phyloP scores from a whole-genome alignment of 306 rosid species.

The Lathyrus sativus region DNA sequence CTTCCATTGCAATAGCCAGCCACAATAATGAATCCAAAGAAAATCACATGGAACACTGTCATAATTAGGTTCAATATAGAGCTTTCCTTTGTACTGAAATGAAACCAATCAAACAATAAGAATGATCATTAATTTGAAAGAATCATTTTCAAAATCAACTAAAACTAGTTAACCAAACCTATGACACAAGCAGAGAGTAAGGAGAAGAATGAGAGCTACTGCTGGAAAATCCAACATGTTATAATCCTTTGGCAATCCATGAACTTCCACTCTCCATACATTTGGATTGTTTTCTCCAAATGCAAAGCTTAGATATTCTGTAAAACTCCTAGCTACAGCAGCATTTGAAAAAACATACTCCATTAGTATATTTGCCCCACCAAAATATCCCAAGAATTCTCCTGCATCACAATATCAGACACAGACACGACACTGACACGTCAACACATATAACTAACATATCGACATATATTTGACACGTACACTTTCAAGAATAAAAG shows the following conservation, averaged over 20 bases:
- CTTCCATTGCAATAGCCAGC: slow-evolving; percentile 77
- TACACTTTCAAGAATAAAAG: background rate
- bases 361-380: slow-evolving; percentile 90
- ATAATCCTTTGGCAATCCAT: slow-evolving; percentile 63
- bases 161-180: slow-evolving; percentile 52
- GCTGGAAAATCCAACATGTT: slow-evolving; percentile 89
- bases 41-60: slow-evolving; percentile 86
- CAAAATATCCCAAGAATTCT: slow-evolving; percentile 90
- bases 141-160: slow-evolving; percentile 54
- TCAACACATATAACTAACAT: background rate
- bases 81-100: slow-evolving; percentile 91
- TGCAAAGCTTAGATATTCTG: slow-evolving; percentile 66
- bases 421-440: background rate
- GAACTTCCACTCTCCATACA: slow-evolving; percentile 80
- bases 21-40: slow-evolving; percentile 83
- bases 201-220: slow-evolving; percentile 79
- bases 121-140: background rate
- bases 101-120: slow-evolving; percentile 1
- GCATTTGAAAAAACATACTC: slow-evolving; percentile 96
- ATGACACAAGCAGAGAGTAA: slow-evolving; percentile 84
- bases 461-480: too few relatives aligned
- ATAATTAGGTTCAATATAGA: slow-evolving; percentile 76
- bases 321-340: slow-evolving; percentile 85
- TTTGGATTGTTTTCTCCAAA: slow-evolving; percentile 63
- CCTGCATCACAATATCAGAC: slow-evolving; percentile 48